A percentile compares a stretch with the other conserved stretches of the same genome.
Evolutionary conservation across 2,329 filamentous ascomycete genomes (phyloP).

Genomic region (Lachnellula cervina): DNA sequence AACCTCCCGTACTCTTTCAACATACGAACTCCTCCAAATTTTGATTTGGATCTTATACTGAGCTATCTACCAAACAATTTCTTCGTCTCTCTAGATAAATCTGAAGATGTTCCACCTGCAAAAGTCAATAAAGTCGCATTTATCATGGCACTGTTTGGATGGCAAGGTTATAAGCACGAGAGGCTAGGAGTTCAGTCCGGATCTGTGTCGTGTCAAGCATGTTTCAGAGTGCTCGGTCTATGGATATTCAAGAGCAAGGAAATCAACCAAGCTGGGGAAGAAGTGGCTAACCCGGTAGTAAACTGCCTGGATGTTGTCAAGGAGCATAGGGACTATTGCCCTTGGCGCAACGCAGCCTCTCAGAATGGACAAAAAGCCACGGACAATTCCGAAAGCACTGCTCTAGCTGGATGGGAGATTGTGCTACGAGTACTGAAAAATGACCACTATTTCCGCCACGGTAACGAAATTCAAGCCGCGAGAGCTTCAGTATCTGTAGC

Average conservation of each 20-base stretch:
- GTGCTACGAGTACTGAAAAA: constrained; percentile 53
- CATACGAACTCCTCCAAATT: constrained; percentile 44
- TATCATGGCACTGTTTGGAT: constrained; percentile 66
- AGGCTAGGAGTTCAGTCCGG: constrained; percentile 27
- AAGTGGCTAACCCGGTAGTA: constrained; percentile 55
- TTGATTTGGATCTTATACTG: constrained; percentile 48
- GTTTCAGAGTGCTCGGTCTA: constrained; percentile 80
- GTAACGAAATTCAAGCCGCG: constrained; percentile 12
- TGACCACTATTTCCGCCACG: constrained; percentile 38
- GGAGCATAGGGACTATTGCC: constrained; percentile 80
- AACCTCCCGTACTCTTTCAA: constrained; percentile 60
- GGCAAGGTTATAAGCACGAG: constrained; percentile 51
- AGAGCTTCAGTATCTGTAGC: constrained; percentile 5
- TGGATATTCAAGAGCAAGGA: constrained; percentile 88
- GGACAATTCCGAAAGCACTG: constrained; percentile 27
- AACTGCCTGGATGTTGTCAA: constrained; percentile 62
- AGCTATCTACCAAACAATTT: constrained; percentile 50
- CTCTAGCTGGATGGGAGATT: constrained; percentile 50
- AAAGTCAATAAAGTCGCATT: constrained; percentile 58
- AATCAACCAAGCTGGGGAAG: constrained; percentile 47
- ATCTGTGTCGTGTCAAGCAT: constrained; percentile 68
- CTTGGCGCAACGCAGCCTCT: constrained; percentile 63
- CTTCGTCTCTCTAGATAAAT: constrained; percentile 36
- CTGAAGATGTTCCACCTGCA: not conserved
- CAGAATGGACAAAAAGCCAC: constrained; percentile 46